Conservation (phyloP, 2,329 filamentous ascomycete genomes). For the Pestalotiopsis sp. region DNA sequence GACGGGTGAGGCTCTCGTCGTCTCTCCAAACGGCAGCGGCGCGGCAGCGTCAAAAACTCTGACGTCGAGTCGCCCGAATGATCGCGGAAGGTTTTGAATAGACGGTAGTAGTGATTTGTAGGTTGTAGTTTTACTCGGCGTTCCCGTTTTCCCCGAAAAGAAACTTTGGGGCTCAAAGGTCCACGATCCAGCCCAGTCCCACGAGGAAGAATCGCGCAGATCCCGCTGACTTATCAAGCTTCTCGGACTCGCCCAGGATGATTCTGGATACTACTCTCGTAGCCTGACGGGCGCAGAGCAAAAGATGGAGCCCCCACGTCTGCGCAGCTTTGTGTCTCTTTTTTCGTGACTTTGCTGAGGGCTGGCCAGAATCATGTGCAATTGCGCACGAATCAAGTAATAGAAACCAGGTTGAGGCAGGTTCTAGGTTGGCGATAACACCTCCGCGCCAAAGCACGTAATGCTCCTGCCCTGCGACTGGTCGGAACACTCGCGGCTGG, state of each 20-base stretch:
- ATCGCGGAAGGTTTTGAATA: neutral
- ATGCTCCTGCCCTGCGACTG: conserved; percentile 3
- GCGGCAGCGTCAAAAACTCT: neutral
- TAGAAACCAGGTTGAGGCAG: conserved; percentile 9
- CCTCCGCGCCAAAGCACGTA: conserved; percentile 12
- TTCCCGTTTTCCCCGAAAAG: neutral
- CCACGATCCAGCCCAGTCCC: neutral
- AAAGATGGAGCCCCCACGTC: conserved; percentile 6
- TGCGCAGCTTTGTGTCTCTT: neutral
- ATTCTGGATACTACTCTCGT: neutral
- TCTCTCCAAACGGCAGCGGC: too few relatives aligned
- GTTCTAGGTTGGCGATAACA: conserved; percentile 8
- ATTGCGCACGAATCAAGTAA: conserved; percentile 12
- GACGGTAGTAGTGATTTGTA: too few relatives aligned
- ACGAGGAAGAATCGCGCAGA: neutral
- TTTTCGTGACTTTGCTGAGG: neutral
- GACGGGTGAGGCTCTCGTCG: too few relatives aligned
- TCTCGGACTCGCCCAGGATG: neutral
- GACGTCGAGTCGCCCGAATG: neutral
- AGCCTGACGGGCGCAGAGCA: neutral
- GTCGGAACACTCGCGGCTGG: neutral
- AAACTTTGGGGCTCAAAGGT: neutral
- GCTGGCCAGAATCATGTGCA: neutral
- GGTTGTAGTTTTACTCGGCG: neutral
- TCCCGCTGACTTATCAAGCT: neutral